phyloP scores from a whole-genome alignment of 192 early-diverging fungal species.

The Coemansia asiatica region DNA sequence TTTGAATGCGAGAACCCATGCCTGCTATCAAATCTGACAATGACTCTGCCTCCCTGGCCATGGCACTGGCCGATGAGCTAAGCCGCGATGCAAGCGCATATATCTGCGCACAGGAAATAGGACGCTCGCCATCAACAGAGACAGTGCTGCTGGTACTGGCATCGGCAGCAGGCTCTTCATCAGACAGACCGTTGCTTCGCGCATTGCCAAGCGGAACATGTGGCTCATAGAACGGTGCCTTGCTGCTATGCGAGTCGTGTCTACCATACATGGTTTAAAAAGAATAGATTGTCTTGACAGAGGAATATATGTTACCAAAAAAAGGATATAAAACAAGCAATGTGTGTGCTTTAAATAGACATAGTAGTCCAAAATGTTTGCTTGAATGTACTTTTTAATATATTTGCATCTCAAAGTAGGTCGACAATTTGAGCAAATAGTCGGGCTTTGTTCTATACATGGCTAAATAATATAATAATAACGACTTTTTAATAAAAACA shows the following conservation, averaged over 20 bases:
- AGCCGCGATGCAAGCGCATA: conserved; percentile 2
- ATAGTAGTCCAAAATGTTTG: too few species aligned
- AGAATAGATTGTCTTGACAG: too few species aligned
- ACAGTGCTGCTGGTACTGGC: background rate
- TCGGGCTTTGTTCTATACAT: too few species aligned
- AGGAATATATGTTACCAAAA: too few species aligned
- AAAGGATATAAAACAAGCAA: too few species aligned
- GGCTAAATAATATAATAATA: too few species aligned
- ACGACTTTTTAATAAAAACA: background rate
- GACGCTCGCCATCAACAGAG: conserved; percentile 6
- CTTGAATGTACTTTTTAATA: too few species aligned
- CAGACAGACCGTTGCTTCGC: background rate
- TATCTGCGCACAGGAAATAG: background rate
- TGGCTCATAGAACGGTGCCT: background rate
- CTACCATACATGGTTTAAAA: background rate
- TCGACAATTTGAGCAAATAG: too few species aligned
- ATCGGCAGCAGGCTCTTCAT: background rate
- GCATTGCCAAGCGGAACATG: background rate
- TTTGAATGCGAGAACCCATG: conserved; percentile 21
- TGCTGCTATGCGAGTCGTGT: background rate
- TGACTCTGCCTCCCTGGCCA: conserved; percentile 22
- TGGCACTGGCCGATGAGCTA: conserved; percentile 2
- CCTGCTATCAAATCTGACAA: conserved; percentile 13
- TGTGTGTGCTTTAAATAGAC: too few species aligned
- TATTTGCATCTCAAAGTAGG: too few species aligned